Evolutionary conservation across 2,329 filamentous ascomycete species (phyloP).

Genomic region (Apiospora marii): DNA sequence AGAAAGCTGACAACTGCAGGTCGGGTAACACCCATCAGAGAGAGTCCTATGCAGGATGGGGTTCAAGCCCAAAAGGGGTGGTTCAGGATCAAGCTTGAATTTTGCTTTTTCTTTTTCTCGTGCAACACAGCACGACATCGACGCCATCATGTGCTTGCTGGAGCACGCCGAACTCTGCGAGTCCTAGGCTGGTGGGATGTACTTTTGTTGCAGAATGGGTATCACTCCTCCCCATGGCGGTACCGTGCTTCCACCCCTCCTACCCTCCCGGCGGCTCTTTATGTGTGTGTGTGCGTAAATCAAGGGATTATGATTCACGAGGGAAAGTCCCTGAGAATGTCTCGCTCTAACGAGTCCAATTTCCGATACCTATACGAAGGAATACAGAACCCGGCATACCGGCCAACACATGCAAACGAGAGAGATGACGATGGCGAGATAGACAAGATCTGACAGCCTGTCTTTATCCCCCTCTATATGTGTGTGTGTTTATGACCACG

Average conservation of each 20-base stretch:
- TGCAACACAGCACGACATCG: slow-evolving; percentile 1
- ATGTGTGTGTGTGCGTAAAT: not conserved
- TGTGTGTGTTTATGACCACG: not conserved
- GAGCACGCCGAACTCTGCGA: not conserved
- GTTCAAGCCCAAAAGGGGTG: not conserved
- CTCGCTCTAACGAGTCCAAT: not conserved
- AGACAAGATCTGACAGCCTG: not conserved
- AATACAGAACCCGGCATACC: not conserved
- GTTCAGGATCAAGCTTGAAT: slow-evolving; percentile 6
- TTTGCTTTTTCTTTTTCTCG: not conserved
- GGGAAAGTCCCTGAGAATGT: not conserved
- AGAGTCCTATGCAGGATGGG: not conserved
- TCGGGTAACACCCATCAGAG: slow-evolving; percentile 17
- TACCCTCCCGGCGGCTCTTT: not conserved
- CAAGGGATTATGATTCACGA: not conserved
- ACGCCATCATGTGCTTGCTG: not conserved
- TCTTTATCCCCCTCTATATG: not conserved
- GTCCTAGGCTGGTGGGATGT: not conserved
- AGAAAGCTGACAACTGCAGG: slow-evolving; percentile 22
- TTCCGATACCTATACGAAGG: not conserved
- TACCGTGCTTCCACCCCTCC: not conserved
- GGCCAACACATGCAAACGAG: not conserved
- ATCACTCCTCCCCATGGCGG: not conserved
- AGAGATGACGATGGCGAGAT: not conserved
- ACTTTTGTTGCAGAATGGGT: not conserved